Percentiles rank a stretch among this genome's conserved stretches.
Evolutionary conservation across 805 yeast species (phyloP).

Genomic region (Schwanniomyces vanrijiae): DNA sequence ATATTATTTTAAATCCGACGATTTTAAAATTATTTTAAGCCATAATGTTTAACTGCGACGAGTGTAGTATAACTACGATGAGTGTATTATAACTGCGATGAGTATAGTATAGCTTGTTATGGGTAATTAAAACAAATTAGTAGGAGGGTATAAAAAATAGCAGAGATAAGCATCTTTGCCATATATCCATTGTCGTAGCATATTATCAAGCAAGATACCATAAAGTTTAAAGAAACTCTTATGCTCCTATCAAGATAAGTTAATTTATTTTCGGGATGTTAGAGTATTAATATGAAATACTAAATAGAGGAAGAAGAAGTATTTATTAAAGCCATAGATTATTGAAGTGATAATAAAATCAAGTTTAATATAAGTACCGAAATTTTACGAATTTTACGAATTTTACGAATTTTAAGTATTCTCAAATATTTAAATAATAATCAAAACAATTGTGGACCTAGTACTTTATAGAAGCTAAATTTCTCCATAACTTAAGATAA

Average conservation of each 20-base stretch:
- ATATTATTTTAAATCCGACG: not conserved
- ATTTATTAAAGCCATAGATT: not conserved
- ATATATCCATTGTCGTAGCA: too few species aligned
- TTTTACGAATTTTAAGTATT: not conserved
- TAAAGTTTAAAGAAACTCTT: not conserved
- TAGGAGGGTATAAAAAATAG: not conserved
- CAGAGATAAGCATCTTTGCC: not conserved
- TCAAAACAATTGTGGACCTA: too few species aligned
- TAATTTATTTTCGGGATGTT: too few species aligned
- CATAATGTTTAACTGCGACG: not conserved
- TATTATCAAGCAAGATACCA: not conserved
- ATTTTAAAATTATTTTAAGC: not conserved
- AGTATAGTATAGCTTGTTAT: too few species aligned
- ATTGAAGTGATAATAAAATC: too few species aligned
- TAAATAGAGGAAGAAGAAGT: too few species aligned
- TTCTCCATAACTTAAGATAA: too few species aligned
- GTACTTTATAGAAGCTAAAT: too few species aligned
- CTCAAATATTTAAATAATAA: not conserved
- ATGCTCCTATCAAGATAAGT: too few species aligned
- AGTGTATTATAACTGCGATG: too few species aligned
- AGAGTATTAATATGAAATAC: too few species aligned
- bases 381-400: too few species aligned
- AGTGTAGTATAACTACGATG: not conserved
- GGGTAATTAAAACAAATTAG: not conserved
- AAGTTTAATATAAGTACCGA: not conserved